A percentile compares a stretch with the other conserved stretches of the same genome.
Conservation (phyloP, 2,329 filamentous ascomycete genomes). For the Paraconiothyrium sp. region DNA sequence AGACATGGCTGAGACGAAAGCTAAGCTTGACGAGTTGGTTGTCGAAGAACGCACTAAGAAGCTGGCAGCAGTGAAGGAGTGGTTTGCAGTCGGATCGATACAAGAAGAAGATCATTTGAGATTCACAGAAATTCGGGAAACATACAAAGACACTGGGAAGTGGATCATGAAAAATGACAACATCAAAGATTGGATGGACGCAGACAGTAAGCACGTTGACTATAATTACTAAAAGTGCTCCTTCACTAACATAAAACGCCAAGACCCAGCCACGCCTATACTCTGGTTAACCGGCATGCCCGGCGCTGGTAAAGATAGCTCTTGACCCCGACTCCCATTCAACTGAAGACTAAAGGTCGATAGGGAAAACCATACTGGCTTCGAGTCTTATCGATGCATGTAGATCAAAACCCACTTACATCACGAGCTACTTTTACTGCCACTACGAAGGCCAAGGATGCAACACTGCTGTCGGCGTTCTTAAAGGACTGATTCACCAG, state of each 20-base stretch:
- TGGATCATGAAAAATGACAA: constrained; percentile 34
- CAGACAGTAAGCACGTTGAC: constrained; percentile 6
- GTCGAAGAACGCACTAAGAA: constrained; percentile 26
- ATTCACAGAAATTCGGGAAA: constrained; percentile 17
- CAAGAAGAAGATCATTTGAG: constrained; percentile 25
- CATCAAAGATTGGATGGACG: constrained; percentile 31
- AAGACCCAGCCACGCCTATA: constrained; percentile 9
- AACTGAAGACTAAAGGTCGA: not conserved
- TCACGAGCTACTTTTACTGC: constrained; percentile 37
- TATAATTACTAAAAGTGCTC: not conserved
- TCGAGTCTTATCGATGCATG: constrained; percentile 37
- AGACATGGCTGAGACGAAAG: constrained; percentile 25
- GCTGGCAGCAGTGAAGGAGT: constrained; percentile 26
- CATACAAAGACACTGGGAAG: constrained; percentile 24
- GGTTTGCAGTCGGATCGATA: constrained; percentile 29
- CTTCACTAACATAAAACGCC: not conserved
- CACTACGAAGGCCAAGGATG: constrained; percentile 26
- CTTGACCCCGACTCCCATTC: not conserved
- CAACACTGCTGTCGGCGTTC: constrained; percentile 26
- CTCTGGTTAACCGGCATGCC: constrained; percentile 30
- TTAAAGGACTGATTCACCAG: constrained; percentile 31
- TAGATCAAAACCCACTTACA: constrained; percentile 12
- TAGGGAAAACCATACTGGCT: constrained; percentile 41
- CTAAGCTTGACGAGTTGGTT: constrained; percentile 23
- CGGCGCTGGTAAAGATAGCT: constrained; percentile 30